These are phyloP conservation scores for Triticum urartu DNA, from an alignment of 176 grass and related monocot genomes.

Conservation along the genomic window DNA sequence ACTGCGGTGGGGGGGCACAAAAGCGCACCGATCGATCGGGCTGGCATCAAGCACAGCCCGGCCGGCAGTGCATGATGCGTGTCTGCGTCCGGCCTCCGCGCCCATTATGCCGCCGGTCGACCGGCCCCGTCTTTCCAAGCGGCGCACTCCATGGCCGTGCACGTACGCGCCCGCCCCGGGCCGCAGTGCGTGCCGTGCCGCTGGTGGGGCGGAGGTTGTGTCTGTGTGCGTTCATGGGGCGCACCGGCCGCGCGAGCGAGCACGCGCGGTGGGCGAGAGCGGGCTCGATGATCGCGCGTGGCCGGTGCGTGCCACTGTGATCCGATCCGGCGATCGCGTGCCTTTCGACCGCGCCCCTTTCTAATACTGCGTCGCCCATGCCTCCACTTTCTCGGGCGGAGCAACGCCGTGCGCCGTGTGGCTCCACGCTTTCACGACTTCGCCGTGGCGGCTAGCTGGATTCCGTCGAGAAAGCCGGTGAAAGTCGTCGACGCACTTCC, in stretches of 20 bases:
- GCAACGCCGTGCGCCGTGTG: not conserved
- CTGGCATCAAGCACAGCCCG: not conserved
- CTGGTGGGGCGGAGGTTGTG: not conserved
- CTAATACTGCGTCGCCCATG: slow-evolving; percentile 45
- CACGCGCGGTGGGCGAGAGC: not conserved
- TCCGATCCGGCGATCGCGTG: not conserved
- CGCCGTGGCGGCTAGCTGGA: slow-evolving; percentile 16
- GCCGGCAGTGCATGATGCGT: slow-evolving; percentile 13
- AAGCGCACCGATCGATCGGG: not conserved
- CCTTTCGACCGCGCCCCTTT: not conserved
- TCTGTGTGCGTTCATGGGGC: not conserved
- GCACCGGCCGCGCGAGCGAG: not conserved
- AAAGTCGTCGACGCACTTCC: not conserved
- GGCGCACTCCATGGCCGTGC: slow-evolving; percentile 17
- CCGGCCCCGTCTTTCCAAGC: slow-evolving; percentile 34
- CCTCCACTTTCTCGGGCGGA: slow-evolving; percentile 47
- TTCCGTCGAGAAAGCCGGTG: slow-evolving; percentile 2
- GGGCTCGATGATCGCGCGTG: not conserved
- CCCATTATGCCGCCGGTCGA: not conserved
- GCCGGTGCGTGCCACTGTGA: not conserved
- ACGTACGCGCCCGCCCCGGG: slow-evolving; percentile 14
- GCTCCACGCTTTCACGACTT: slow-evolving; percentile 21
- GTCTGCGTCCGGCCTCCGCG: slow-evolving; percentile 7
- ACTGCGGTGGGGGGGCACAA: not conserved
- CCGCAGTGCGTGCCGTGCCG: too few relatives aligned